Evolutionary conservation across 1,284 basidiomycete species (phyloP).

Genomic region (Schizophyllum commune): DNA sequence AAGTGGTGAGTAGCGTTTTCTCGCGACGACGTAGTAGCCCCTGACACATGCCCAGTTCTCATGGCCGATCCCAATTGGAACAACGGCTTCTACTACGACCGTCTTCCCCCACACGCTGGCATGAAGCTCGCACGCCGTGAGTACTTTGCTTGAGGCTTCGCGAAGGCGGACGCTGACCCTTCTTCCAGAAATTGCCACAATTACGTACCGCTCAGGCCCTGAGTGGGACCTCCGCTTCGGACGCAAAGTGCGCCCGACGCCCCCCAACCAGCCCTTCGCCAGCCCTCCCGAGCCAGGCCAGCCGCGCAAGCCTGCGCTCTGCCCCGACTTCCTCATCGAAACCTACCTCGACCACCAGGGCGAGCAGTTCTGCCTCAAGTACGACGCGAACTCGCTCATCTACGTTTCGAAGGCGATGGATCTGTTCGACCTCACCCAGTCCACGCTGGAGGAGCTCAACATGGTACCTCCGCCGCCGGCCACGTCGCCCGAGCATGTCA

Average conservation of each 20-base stretch:
- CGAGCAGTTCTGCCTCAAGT: conserved; percentile 96
- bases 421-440: conserved; percentile 90
- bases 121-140: conserved; percentile 97
- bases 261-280: conserved; percentile 18
- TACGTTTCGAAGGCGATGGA: conserved; percentile 99
- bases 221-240: conserved; percentile 99
- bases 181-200: conserved; percentile 88
- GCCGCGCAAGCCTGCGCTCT: conserved; percentile 65
- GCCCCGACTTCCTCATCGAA: conserved; percentile 97
- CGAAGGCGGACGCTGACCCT: conserved; percentile 1
- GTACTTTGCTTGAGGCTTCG: conserved; percentile 22
- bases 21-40: conserved; percentile 3
- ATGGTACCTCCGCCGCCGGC: conserved; percentile 30
- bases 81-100: conserved; percentile 94
- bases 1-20: conserved; percentile 55
- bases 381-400: conserved; percentile 98
- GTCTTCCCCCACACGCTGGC: conserved; percentile 91
- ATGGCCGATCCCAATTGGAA: conserved; percentile 99
- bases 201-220: conserved; percentile 97
- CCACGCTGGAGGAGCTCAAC: conserved; percentile 67
- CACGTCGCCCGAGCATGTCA: conserved; percentile 12
- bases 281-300: conserved; percentile 18
- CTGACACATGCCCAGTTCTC: conserved; percentile 55
- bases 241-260: conserved; percentile 52
- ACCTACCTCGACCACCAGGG: conserved; percentile 99